These are phyloP conservation scores for Lobosporangium transversale DNA, from an alignment of 192 early-diverging fungal genomes.

Conservation along the genomic window DNA sequence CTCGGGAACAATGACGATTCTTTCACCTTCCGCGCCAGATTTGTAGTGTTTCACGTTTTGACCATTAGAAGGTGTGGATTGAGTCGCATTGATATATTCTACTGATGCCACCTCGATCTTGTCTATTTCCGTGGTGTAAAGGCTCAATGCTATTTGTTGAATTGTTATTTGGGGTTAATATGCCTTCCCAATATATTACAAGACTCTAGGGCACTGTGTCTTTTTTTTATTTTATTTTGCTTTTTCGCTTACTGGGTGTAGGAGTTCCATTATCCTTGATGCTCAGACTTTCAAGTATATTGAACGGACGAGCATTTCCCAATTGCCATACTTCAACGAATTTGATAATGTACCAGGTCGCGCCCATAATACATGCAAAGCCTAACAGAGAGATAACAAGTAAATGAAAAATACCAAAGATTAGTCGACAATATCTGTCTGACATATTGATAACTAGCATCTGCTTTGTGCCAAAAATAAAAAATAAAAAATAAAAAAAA, in stretches of 20 bases:
- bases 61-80: not conserved
- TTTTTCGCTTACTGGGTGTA: not conserved
- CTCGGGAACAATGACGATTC: not conserved
- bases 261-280: no score
- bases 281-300: not conserved
- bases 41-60: not conserved
- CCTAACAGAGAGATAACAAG: no score
- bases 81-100: not conserved
- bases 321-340: not conserved
- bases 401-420: no score
- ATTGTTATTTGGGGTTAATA: no score
- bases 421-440: no score
- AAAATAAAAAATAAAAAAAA: no score
- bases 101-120: not conserved
- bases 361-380: slow-evolving; percentile 20
- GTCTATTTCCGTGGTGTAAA: not conserved
- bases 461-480: no score
- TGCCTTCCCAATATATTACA: no score
- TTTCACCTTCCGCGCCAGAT: not conserved
- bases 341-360: slow-evolving; percentile 25
- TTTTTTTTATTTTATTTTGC: no score
- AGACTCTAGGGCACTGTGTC: no score
- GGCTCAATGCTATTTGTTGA: not conserved
- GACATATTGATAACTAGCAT: no score
- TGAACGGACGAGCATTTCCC: slow-evolving; percentile 18